Conservation (phyloP, 2,329 filamentous ascomycete genomes). For the Penicillium sp. region DNA sequence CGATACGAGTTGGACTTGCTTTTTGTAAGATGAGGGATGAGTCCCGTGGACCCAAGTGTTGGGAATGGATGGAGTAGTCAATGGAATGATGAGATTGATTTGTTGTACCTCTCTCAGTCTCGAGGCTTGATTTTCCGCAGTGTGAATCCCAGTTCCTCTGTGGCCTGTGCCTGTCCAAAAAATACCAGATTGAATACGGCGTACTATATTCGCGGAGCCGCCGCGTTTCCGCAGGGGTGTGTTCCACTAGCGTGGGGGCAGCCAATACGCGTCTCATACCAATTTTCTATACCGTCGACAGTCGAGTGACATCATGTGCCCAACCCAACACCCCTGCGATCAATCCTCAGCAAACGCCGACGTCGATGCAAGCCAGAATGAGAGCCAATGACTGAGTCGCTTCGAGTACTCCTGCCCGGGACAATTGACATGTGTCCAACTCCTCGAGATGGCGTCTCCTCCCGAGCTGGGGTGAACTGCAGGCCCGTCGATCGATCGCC, state of each 20-base stretch:
- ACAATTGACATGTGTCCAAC: neutral
- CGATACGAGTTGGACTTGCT: neutral
- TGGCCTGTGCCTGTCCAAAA: neutral
- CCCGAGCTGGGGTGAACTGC: neutral
- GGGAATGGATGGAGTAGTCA: no score
- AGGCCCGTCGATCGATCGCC: conserved; percentile 33
- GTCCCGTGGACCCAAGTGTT: no score
- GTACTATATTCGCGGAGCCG: neutral
- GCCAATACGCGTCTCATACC: conserved; percentile 4
- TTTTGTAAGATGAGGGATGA: neutral
- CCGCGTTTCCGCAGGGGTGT: neutral
- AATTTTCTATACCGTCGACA: neutral
- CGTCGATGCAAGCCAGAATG: neutral
- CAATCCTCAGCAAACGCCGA: neutral
- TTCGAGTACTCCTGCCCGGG: no score
- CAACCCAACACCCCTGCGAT: neutral
- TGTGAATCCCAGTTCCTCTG: no score
- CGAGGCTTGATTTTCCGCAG: no score
- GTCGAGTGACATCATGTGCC: conserved; percentile 16
- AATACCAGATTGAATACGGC: neutral
- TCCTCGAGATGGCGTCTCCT: neutral
- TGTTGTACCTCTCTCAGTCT: no score
- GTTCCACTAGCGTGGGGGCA: conserved; percentile 29
- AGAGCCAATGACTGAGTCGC: neutral
- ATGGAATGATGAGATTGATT: no score